These are phyloP conservation scores for Ulota crispa DNA, from an alignment of 225 moss, liverwort and hornwort genomes.

Conservation along the genomic window DNA sequence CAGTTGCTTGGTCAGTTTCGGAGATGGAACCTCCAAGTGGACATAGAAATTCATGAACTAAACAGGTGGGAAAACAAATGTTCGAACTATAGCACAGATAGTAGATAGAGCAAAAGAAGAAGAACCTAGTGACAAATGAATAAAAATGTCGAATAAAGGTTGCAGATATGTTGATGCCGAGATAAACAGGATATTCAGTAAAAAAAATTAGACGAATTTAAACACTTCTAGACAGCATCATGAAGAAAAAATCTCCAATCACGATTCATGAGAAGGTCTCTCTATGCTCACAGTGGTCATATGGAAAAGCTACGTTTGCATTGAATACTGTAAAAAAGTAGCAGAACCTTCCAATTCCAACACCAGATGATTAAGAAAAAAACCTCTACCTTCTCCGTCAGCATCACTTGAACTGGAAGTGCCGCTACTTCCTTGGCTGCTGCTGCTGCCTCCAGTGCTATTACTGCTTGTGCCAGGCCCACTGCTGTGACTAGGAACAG, in stretches of 20 bases:
- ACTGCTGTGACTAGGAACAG: slow-evolving; percentile 52
- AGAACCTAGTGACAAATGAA: slow-evolving; percentile 19
- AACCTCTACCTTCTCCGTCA: slow-evolving; percentile 50
- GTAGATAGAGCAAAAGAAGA: not conserved
- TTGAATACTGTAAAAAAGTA: not conserved
- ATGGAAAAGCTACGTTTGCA: not conserved
- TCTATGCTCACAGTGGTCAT: not conserved
- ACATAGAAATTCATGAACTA: not conserved
- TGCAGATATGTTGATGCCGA: not conserved
- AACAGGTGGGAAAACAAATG: slow-evolving; percentile 6
- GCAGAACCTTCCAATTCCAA: not conserved
- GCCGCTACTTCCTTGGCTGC: slow-evolving; percentile 87
- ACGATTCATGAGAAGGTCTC: not conserved
- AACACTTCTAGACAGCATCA: not conserved
- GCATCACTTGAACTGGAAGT: slow-evolving; percentile 86
- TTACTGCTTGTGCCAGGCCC: slow-evolving; percentile 75
- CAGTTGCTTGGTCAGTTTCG: slow-evolving; percentile 29
- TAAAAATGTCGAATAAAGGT: not conserved
- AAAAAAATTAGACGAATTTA: not conserved
- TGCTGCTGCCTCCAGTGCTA: slow-evolving; percentile 87
- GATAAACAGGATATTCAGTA: not conserved
- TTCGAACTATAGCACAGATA: not conserved
- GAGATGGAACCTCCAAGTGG: not conserved
- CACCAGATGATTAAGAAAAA: slow-evolving; percentile 4
- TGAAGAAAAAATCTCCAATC: not conserved